These are phyloP conservation scores for Metschnikowia borealis DNA, from an alignment of 805 yeast species.

Conservation along the genomic window DNA sequence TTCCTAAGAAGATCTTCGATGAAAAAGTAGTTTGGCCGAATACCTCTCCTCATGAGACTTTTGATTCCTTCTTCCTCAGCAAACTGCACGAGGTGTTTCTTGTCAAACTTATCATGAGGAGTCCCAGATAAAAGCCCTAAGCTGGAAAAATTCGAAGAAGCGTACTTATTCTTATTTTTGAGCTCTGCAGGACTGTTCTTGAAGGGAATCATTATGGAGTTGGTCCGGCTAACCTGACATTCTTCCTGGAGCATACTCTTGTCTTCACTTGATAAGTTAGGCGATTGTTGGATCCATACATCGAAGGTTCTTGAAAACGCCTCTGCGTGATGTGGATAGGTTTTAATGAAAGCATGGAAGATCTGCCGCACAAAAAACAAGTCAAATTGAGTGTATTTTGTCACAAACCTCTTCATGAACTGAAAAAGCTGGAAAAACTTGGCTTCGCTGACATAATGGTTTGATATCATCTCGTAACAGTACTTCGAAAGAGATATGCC, in stretches of 20 bases:
- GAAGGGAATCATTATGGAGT: constrained; percentile 28
- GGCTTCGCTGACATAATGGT: constrained; percentile 23
- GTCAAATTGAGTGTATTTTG: constrained; percentile 18
- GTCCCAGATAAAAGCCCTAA: constrained; percentile 15
- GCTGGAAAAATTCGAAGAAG: constrained; percentile 22
- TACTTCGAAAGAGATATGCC: constrained; percentile 20
- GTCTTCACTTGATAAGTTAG: constrained; percentile 6
- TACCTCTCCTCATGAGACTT: constrained; percentile 31
- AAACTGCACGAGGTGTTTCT: constrained; percentile 25
- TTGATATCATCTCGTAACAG: constrained; percentile 22
- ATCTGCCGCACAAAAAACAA: constrained; percentile 22
- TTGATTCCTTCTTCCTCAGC: constrained; percentile 31
- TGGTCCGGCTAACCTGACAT: constrained; percentile 19
- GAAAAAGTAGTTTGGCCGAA: constrained; percentile 32
- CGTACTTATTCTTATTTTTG: constrained; percentile 23
- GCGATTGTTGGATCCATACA: constrained; percentile 18
- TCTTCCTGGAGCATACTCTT: constrained; percentile 12
- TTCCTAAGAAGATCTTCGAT: constrained; percentile 30
- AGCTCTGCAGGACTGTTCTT: constrained; percentile 14
- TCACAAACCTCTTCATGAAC: constrained; percentile 20
- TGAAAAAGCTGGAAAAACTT: constrained; percentile 28
- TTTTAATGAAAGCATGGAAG: constrained; percentile 29
- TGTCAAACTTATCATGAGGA: constrained; percentile 9
- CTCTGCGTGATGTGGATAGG: constrained; percentile 31
- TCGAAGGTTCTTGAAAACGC: constrained; percentile 20